Conservation (phyloP, 2,329 filamentous ascomycete species). For the Clonostachys byssicola region DNA sequence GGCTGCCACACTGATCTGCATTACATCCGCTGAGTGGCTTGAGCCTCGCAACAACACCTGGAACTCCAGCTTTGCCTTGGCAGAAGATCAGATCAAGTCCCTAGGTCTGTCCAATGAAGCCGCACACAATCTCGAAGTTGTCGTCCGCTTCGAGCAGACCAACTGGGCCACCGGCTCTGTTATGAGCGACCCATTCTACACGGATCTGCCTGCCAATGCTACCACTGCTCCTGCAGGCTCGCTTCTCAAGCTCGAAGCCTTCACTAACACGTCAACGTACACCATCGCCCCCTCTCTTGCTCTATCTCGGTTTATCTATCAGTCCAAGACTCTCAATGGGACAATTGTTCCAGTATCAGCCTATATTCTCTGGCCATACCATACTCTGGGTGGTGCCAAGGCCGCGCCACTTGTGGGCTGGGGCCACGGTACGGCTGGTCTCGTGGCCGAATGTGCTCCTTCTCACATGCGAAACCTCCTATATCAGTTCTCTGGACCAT, state of each 20-base stretch:
- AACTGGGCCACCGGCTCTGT: constrained; percentile 21
- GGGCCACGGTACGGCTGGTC: constrained; percentile 39
- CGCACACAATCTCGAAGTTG: constrained; percentile 11
- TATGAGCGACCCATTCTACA: constrained; percentile 32
- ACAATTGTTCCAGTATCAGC: constrained; percentile 40
- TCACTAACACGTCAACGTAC: constrained; percentile 29
- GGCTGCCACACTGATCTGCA: no score
- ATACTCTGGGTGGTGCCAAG: constrained; percentile 1
- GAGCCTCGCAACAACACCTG: constrained; percentile 10
- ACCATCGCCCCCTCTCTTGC: constrained; percentile 32
- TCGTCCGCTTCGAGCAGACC: constrained; percentile 6
- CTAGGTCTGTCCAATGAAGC: constrained; percentile 10
- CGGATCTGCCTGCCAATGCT: constrained; percentile 13
- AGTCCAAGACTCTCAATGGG: constrained; percentile 36
- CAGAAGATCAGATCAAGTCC: constrained; percentile 12
- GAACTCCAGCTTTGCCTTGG: constrained; percentile 20
- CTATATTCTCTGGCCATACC: constrained; percentile 44
- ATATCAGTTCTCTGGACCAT: constrained; percentile 32
- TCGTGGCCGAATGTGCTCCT: constrained; percentile 29
- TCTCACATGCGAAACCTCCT: constrained; percentile 32
- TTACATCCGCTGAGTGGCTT: constrained; percentile 8
- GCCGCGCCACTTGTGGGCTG: constrained; percentile 28
- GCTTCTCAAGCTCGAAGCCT: constrained; percentile 30
- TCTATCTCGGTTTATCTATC: constrained; percentile 44
- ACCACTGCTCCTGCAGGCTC: constrained; percentile 20